Percentiles rank a stretch among this genome's conserved stretches.
phyloP scores from a whole-genome alignment of 2,329 filamentous ascomycete genomes.

The Coleophoma eucalyptorum region DNA sequence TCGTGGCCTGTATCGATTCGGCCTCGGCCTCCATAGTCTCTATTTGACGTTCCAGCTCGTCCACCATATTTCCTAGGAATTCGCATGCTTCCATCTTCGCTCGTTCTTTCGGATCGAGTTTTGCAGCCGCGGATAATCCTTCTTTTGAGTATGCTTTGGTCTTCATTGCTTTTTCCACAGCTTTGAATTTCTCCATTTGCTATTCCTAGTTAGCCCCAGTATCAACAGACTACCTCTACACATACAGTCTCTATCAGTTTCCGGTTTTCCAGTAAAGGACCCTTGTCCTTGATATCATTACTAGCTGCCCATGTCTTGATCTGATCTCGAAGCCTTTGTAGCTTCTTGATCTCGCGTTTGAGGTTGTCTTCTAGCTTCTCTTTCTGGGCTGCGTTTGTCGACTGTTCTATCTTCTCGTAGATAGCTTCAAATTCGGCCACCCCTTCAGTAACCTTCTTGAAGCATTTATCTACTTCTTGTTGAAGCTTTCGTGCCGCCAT shows the following conservation, averaged over 20 bases:
- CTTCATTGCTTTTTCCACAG: slow-evolving; percentile 99
- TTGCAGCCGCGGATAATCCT: slow-evolving; percentile 84
- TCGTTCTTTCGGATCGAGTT: slow-evolving; percentile 96
- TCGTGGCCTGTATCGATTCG: slow-evolving; percentile 78
- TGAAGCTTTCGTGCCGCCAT: slow-evolving; percentile 97
- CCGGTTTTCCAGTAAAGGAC: slow-evolving; percentile 86
- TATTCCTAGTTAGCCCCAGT: slow-evolving; percentile 38
- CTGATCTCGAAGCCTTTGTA: slow-evolving; percentile 93
- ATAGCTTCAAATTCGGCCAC: slow-evolving; percentile 90
- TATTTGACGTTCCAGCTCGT: slow-evolving; percentile 90
- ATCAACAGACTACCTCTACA: slow-evolving; percentile 5
- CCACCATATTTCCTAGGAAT: slow-evolving; percentile 82
- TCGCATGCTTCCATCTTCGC: slow-evolving; percentile 86
- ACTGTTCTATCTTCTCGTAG: slow-evolving; percentile 95
- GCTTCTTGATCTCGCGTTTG: slow-evolving; percentile 99
- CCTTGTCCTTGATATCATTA: slow-evolving; percentile 99
- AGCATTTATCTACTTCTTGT: slow-evolving; percentile 98
- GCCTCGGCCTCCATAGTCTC: slow-evolving; percentile 88
- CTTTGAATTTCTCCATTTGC: slow-evolving; percentile 99
- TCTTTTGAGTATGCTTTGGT: slow-evolving; percentile 99
- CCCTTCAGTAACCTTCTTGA: slow-evolving; percentile 96
- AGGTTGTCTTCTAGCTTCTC: slow-evolving; percentile 97
- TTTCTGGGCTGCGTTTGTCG: slow-evolving; percentile 89
- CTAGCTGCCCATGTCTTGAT: slow-evolving; percentile 99
- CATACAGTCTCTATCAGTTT: slow-evolving; percentile 95